These are phyloP conservation scores for Eimeria tenella DNA, from an alignment of 169 alveolate genomes.

Conservation along the genomic window DNA sequence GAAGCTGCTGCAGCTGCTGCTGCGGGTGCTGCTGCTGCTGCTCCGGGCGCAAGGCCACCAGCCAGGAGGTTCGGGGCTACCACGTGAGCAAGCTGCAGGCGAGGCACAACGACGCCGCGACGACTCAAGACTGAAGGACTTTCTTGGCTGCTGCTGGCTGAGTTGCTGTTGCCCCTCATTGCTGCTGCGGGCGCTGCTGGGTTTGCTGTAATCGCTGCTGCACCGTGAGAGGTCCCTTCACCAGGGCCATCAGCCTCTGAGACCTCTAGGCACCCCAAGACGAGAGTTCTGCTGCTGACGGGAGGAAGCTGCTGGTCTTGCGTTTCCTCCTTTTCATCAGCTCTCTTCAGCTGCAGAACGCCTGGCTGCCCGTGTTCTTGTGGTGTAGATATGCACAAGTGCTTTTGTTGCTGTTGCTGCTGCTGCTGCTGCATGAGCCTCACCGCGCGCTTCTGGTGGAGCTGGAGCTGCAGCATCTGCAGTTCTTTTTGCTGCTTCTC, in stretches of 20 bases:
- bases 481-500: constrained; percentile 47
- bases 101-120: constrained; percentile 1
- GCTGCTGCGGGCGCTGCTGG: neutral
- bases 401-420: neutral
- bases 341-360: neutral
- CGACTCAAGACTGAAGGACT: neutral
- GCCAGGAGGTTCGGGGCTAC: constrained; percentile 51
- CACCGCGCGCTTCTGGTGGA: constrained; percentile 14
- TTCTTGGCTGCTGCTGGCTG: neutral
- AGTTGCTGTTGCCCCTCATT: neutral
- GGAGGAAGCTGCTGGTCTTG: constrained; percentile 7
- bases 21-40: constrained; percentile 31
- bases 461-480: constrained; percentile 42
- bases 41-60: neutral
- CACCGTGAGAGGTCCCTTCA: neutral
- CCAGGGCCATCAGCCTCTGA: neutral
- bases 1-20: neutral
- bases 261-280: neutral
- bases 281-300: neutral
- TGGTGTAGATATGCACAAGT: too few relatives aligned
- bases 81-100: neutral
- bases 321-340: neutral
- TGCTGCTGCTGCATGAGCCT: constrained; percentile 34
- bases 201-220: neutral
- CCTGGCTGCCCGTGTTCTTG: neutral